Percentiles rank a stretch among this genome's conserved stretches.
Conservation (phyloP, 306 rosid genomes). For the Cyclanthera cordifolia region DNA sequence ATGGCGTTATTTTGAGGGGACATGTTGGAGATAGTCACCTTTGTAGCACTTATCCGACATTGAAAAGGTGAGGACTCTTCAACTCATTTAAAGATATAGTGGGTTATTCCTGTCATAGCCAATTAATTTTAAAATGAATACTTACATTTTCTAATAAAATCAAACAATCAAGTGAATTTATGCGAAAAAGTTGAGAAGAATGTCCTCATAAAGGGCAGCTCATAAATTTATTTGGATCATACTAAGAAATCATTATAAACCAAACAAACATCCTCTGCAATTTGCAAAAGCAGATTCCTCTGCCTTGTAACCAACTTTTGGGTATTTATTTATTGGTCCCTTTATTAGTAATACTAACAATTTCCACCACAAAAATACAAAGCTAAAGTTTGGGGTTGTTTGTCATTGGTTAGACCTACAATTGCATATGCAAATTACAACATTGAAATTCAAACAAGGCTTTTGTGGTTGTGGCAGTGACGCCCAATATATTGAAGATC, state of each 20-base stretch:
- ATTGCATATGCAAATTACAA: neutral
- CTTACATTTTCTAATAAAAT: too few species aligned
- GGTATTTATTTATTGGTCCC: neutral
- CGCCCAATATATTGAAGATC: neutral
- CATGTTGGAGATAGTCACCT: too few species aligned
- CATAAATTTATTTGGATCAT: neutral
- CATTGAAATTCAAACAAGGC: neutral
- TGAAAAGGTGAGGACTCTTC: too few species aligned
- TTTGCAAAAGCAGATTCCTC: slow-evolving; percentile 5
- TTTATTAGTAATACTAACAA: neutral
- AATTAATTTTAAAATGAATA: too few species aligned
- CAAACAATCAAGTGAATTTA: neutral
- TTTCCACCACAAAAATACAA: slow-evolving; percentile 4
- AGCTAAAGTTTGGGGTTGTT: neutral
- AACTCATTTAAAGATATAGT: too few species aligned
- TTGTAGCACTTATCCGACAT: too few species aligned
- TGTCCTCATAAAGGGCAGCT: neutral
- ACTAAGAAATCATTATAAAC: neutral
- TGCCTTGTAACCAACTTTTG: neutral
- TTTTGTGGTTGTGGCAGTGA: neutral
- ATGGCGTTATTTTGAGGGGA: too few species aligned
- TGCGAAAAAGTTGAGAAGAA: neutral
- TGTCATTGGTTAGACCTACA: slow-evolving; percentile 11
- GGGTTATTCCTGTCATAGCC: too few species aligned
- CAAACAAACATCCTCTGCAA: neutral